Evolutionary conservation across 441 rosid genomes (phyloP), one percentile per base, ranked within the genome.

Genomic region (Erysimum cheiri): DNA sequence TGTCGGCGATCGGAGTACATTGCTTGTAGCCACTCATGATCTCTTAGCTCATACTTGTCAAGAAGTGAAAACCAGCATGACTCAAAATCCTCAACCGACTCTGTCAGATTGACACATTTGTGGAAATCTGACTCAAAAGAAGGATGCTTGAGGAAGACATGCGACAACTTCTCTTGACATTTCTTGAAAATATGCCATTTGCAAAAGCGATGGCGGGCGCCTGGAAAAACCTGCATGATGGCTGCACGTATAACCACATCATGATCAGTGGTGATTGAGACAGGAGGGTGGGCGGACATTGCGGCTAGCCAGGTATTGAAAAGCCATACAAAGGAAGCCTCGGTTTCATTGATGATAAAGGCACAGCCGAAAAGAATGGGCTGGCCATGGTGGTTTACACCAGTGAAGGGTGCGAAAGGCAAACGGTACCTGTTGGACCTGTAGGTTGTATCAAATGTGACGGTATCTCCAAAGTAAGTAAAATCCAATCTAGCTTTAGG

Each of bases 381-480:
- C 57, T 92, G 99, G 26, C 97, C 98, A 61, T 94, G 99, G 79
- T 94, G 98, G 77, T 94, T 94, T 43, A 92, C 85, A 9, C 98
- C 99, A 36, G 93, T 92, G 83, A 94, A 94, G 10, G 98, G 89
- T 15, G 96, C 98, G 67, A 90, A 90, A 32, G 98, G 99, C 69
- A 94, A 78, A 24, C 92, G 86, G 64, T 88, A 94, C 74, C 92
- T 76, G 74, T 89, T 87, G 48, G 93, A 85, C 77, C 96, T 81
- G 77, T 88, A 94, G 69, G 91, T 86, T 1, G 99, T 92, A 71
- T 92, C 98, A 70, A 94, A 82, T 5, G 91, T 90, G 41, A 94
- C 96, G 66, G 90, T 84, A 64, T 94, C 99, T 8, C 99, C 96
- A 64, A 92, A 94, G 81, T 81, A 81, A 50, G 82, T 61, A 60